Conservation (phyloP, 345 rosid genomes). For the Salix arbutifolia region DNA sequence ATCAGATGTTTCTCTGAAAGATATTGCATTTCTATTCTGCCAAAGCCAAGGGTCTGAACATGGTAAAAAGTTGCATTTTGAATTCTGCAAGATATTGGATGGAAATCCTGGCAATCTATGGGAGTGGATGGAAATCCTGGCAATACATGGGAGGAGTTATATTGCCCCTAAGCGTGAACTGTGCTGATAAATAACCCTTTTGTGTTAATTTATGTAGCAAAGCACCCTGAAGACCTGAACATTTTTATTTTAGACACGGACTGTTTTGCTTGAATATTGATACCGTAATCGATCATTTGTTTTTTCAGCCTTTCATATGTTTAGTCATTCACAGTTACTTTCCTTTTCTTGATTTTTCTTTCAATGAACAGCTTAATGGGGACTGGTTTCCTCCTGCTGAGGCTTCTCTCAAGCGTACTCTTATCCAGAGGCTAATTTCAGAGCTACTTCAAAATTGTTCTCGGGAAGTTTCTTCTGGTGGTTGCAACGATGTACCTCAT, state of each 20-base stretch:
- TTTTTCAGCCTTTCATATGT: neutral
- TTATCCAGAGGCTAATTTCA: conserved; percentile 70
- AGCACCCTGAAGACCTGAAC: neutral
- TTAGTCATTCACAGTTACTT: neutral
- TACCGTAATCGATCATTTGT: neutral
- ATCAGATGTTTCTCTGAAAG: neutral
- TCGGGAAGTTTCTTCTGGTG: conserved; percentile 35
- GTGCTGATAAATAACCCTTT: neutral
- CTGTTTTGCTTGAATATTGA: neutral
- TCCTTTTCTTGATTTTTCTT: neutral
- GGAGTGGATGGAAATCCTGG: neutral
- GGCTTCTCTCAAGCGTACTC: conserved; percentile 86
- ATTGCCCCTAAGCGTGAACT: neutral
- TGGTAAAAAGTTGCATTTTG: neutral
- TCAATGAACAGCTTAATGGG: conserved; percentile 54
- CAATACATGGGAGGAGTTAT: neutral
- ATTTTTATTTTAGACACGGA: neutral
- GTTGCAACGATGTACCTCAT: conserved; percentile 33
- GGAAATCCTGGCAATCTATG: neutral
- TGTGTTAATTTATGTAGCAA: neutral
- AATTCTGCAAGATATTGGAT: neutral
- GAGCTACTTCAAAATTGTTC: conserved; percentile 58
- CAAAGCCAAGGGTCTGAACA: neutral
- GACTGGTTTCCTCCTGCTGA: conserved; percentile 90
- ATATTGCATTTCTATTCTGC: neutral